These are phyloP conservation scores for Mortierella claussenii DNA, from an alignment of 192 early-diverging fungal species.

Conservation along the genomic window DNA sequence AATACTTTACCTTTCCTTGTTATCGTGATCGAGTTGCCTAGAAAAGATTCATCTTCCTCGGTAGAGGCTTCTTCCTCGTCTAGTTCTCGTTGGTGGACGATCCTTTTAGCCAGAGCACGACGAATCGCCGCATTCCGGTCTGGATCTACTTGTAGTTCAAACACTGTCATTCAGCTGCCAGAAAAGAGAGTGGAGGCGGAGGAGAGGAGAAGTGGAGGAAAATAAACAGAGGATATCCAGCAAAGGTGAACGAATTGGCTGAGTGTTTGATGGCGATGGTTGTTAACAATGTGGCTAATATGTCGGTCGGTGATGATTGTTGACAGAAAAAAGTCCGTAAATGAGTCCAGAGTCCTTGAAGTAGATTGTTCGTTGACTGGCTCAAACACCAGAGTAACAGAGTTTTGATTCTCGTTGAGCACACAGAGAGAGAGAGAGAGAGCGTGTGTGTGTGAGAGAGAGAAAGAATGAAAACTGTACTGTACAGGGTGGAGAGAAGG, in stretches of 20 bases:
- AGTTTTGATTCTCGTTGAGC: too few species aligned
- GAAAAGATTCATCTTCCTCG: constrained; percentile 48
- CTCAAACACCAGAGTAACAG: too few species aligned
- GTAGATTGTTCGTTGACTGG: too few species aligned
- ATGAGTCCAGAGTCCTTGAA: too few species aligned
- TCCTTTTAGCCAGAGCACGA: constrained; percentile 45
- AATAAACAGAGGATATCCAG: too few species aligned
- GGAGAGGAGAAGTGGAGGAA: too few species aligned
- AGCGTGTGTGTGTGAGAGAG: neutral
- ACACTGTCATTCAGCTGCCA: constrained; percentile 38
- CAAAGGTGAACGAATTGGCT: neutral
- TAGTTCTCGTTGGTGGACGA: constrained; percentile 40
- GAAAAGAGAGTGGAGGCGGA: too few species aligned
- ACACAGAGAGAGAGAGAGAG: neutral
- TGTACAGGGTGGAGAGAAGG: neutral
- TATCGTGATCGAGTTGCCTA: constrained; percentile 20
- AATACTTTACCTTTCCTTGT: constrained; percentile 25
- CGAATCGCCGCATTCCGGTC: constrained; percentile 48
- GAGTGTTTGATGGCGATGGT: too few species aligned
- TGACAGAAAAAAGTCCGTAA: too few species aligned
- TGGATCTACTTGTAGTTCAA: constrained; percentile 49
- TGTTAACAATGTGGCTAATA: too few species aligned
- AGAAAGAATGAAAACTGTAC: neutral
- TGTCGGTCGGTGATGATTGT: too few species aligned
- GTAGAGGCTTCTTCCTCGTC: constrained; percentile 51